Conservation (phyloP, 306 rosid genomes). For the Prunus dulcis region DNA sequence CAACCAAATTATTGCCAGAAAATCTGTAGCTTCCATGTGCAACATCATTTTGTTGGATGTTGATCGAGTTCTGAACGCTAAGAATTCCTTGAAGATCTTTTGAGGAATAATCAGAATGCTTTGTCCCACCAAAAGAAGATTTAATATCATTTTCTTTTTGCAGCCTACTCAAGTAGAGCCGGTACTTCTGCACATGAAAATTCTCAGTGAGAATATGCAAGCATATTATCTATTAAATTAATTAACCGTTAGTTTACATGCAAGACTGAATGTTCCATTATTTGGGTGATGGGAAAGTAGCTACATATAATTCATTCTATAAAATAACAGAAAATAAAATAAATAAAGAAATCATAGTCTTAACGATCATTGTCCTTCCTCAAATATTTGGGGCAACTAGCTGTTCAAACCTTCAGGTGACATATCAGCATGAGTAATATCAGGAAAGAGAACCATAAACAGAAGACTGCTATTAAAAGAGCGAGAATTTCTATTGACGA, state of each 20-base stretch:
- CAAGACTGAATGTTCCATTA: background rate
- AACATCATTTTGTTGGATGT: slow-evolving; percentile 50
- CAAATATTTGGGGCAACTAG: background rate
- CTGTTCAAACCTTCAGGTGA: background rate
- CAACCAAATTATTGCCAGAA: slow-evolving; percentile 43
- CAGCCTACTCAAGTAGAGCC: slow-evolving; percentile 88
- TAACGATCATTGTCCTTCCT: background rate
- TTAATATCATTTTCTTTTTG: slow-evolving; percentile 69
- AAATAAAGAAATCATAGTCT: background rate
- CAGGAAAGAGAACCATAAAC: background rate
- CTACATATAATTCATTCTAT: background rate
- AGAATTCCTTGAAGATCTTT: slow-evolving; percentile 56
- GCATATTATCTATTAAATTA: slow-evolving; percentile 15
- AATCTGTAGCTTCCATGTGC: slow-evolving; percentile 43
- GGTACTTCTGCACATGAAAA: slow-evolving; percentile 68
- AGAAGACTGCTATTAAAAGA: background rate
- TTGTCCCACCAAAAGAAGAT: slow-evolving; percentile 57
- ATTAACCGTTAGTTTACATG: background rate
- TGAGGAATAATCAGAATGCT: slow-evolving; percentile 53
- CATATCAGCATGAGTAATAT: background rate
- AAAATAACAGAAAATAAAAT: background rate
- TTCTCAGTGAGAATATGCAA: slow-evolving; percentile 28
- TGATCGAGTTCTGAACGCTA: slow-evolving; percentile 40
- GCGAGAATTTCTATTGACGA: background rate
- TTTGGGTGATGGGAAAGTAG: background rate